A percentile compares a stretch with the other conserved stretches of the same genome.
Evolutionary conservation across 768 basidiomycete genomes (phyloP).

Genomic region (Boletales sp.): DNA sequence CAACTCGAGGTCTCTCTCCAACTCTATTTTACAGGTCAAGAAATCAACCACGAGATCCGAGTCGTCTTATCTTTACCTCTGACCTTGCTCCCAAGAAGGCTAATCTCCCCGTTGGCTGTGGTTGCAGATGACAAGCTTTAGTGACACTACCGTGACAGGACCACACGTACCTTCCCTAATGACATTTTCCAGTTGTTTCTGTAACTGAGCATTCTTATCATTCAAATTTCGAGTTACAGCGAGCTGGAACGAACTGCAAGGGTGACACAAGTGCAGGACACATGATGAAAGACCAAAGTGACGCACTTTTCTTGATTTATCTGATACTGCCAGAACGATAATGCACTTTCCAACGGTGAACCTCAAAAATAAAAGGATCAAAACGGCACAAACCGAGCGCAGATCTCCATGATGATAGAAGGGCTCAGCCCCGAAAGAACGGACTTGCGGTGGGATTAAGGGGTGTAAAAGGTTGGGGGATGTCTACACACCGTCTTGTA

Average conservation of each 20-base stretch:
- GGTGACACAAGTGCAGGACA: conserved; percentile 1
- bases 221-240: conserved; percentile 77
- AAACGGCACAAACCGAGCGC: conserved; percentile 53
- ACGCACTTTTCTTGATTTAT: conserved; percentile 78
- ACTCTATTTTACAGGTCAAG: conserved; percentile 41
- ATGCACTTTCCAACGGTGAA: conserved; percentile 46
- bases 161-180: conserved; percentile 66
- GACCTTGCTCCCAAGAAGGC: conserved; percentile 64
- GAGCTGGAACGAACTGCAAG: conserved; percentile 63
- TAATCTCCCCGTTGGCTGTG: conserved; percentile 75
- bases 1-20: conserved; percentile 77
- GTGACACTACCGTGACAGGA: neutral
- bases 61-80: conserved; percentile 40
- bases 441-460: conserved; percentile 46
- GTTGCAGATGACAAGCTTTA: neutral
- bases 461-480: neutral
- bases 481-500: conserved; percentile 77
- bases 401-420: conserved; percentile 74
- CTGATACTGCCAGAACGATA: conserved; percentile 92
- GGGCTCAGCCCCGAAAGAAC: conserved; percentile 81
- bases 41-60: neutral
- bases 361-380: neutral
- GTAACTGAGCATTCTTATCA: conserved; percentile 77
- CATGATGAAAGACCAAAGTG: neutral
- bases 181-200: conserved; percentile 84